These are phyloP conservation scores for Mucor irregularis DNA, from an alignment of 371 early-diverging fungal species.

Conservation along the genomic window DNA sequence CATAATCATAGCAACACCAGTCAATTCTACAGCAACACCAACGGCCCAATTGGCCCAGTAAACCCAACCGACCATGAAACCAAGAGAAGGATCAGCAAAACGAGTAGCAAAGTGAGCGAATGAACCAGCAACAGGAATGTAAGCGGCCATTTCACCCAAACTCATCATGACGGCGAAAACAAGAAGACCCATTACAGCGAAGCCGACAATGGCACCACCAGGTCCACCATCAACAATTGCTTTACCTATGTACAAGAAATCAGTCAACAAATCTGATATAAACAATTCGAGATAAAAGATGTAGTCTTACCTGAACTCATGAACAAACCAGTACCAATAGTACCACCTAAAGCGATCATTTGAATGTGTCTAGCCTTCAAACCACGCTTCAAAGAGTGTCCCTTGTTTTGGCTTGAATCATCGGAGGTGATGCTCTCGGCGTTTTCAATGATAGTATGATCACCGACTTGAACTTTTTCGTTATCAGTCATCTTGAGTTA, in stretches of 20 bases:
- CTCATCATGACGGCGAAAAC: constrained; percentile 82
- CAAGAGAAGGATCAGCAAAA: constrained; percentile 83
- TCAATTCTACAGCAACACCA: constrained; percentile 77
- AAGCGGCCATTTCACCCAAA: constrained; percentile 86
- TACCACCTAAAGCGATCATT: constrained; percentile 68
- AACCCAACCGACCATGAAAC: constrained; percentile 75
- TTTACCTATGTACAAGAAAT: too few species aligned
- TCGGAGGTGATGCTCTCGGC: constrained; percentile 11
- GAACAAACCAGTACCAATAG: constrained; percentile 80
- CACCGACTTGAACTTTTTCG: constrained; percentile 20
- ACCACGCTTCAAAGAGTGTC: constrained; percentile 30
- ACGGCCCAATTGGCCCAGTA: constrained; percentile 87
- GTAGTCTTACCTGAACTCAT: constrained; percentile 83
- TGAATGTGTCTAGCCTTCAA: constrained; percentile 57
- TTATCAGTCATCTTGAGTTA: constrained; percentile 8
- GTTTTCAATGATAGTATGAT: constrained; percentile 27
- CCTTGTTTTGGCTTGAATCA: constrained; percentile 4
- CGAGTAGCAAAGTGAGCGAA: constrained; percentile 83
- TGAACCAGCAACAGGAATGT: constrained; percentile 81
- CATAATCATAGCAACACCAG: constrained; percentile 78
- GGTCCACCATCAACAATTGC: constrained; percentile 76
- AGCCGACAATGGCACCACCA: constrained; percentile 76
- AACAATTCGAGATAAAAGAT: too few species aligned
- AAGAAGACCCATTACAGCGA: constrained; percentile 68
- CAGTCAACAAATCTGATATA: too few species aligned